phyloP scores from a whole-genome alignment of 2,329 filamentous ascomycete species.

The Coleophoma eucalyptorum region DNA sequence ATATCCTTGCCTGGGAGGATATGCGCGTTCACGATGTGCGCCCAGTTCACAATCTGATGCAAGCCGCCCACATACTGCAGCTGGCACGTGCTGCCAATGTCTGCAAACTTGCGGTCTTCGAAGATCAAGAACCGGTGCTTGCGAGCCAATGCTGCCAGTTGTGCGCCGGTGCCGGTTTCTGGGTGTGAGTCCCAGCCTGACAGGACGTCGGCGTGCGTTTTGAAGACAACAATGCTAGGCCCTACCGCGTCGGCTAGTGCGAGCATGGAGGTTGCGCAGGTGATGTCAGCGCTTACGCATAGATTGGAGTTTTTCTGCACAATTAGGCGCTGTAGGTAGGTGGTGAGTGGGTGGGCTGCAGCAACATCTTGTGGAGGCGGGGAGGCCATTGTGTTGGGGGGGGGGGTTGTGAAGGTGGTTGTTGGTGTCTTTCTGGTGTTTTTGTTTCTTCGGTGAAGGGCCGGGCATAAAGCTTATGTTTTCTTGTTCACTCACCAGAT shows the following conservation, averaged over 20 bases:
- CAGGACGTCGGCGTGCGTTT: neutral
- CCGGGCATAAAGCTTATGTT: too few species aligned
- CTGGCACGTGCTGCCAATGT: conserved; percentile 77
- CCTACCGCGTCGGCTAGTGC: neutral
- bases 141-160: conserved; percentile 50
- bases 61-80: conserved; percentile 71
- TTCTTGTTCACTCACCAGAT: too few species aligned
- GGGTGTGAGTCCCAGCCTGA: conserved; percentile 49
- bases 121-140: conserved; percentile 69
- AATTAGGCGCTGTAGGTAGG: neutral
- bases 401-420: neutral
- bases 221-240: neutral
- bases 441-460: too few species aligned
- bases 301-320: neutral
- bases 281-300: neutral
- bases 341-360: neutral
- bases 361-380: neutral
- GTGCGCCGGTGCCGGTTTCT: conserved; percentile 55
- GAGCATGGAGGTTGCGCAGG: neutral
- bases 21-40: conserved; percentile 63
- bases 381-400: neutral
- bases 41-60: conserved; percentile 69
- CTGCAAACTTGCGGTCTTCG: conserved; percentile 77
- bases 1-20: conserved; percentile 61
- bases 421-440: too few species aligned